phyloP scores from a whole-genome alignment of 1,284 basidiomycete species.

The Leccinum pachyderme region DNA sequence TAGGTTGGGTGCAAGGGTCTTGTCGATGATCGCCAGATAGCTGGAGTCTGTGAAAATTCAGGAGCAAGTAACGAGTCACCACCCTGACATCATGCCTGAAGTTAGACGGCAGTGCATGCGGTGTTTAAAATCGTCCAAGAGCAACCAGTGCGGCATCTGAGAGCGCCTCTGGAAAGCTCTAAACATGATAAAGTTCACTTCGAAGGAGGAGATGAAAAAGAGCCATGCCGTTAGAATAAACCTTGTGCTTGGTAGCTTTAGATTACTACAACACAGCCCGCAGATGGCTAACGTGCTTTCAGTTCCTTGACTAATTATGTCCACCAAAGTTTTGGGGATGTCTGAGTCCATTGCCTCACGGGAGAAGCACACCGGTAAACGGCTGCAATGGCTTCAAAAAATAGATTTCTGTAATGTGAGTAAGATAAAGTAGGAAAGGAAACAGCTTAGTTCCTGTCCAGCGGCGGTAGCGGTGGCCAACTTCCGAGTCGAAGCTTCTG shows the following conservation, averaged over 20 bases:
- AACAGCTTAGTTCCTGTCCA: constrained; percentile 11
- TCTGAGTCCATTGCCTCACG: neutral
- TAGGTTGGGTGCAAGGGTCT: neutral
- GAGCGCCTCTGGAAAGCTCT: neutral
- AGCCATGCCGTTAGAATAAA: neutral
- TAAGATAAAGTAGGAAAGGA: constrained; percentile 1
- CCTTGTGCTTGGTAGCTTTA: neutral
- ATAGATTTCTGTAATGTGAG: neutral
- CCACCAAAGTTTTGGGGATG: neutral
- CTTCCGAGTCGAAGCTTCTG: neutral
- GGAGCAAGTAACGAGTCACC: neutral
- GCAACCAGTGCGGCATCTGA: neutral
- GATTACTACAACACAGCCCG: neutral
- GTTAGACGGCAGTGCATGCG: neutral
- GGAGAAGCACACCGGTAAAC: neutral
- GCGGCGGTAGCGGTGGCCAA: constrained; percentile 6
- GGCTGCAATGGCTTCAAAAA: constrained; percentile 1
- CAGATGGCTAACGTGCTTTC: constrained; percentile 9
- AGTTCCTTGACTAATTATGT: constrained; percentile 15
- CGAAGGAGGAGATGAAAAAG: neutral
- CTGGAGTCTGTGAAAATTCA: constrained; percentile 1
- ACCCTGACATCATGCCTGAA: constrained; percentile 8
- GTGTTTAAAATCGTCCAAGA: neutral
- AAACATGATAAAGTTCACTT: neutral
- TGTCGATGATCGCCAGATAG: neutral